Evolutionary conservation across 345 rosid species (phyloP).

Genomic region (Anastatica hierochuntica): DNA sequence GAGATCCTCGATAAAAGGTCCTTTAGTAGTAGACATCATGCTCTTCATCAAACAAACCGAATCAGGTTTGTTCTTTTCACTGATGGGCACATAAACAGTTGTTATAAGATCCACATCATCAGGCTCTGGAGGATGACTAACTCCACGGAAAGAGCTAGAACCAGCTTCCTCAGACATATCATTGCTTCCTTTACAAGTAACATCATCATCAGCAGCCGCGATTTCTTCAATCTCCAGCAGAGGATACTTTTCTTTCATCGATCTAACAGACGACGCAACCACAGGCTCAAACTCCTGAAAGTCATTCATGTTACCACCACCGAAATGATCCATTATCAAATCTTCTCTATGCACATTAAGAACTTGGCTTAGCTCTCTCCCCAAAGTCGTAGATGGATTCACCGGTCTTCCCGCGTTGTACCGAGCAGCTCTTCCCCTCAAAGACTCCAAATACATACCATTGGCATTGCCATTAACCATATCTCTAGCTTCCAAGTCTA

Average conservation of each 20-base stretch:
- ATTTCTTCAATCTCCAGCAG: constrained; percentile 37
- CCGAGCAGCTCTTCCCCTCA: constrained; percentile 23
- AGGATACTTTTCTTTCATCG: constrained; percentile 48
- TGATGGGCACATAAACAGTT: constrained; percentile 53
- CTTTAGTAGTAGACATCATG: constrained; percentile 50
- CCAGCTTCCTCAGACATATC: constrained; percentile 64
- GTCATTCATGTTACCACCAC: constrained; percentile 26
- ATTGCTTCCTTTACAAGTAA: constrained; percentile 34
- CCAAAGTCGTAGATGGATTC: constrained; percentile 21
- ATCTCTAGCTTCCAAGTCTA: constrained; percentile 19
- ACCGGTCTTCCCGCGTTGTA: constrained; percentile 8
- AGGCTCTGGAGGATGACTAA: constrained; percentile 93
- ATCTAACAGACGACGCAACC: constrained; percentile 34
- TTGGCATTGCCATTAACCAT: background rate
- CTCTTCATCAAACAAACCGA: constrained; percentile 57
- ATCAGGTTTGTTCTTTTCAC: constrained; percentile 55
- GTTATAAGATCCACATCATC: constrained; percentile 75
- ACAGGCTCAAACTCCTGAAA: constrained; percentile 30
- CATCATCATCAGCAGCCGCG: constrained; percentile 30
- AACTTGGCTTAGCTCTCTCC: constrained; percentile 34
- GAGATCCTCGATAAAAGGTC: constrained; percentile 66
- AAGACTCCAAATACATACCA: constrained; percentile 13
- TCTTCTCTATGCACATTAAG: constrained; percentile 40
- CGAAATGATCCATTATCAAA: constrained; percentile 33
- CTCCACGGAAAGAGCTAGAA: constrained; percentile 73